phyloP scores from a whole-genome alignment of 116 monocot species.

The Iris pallida region DNA sequence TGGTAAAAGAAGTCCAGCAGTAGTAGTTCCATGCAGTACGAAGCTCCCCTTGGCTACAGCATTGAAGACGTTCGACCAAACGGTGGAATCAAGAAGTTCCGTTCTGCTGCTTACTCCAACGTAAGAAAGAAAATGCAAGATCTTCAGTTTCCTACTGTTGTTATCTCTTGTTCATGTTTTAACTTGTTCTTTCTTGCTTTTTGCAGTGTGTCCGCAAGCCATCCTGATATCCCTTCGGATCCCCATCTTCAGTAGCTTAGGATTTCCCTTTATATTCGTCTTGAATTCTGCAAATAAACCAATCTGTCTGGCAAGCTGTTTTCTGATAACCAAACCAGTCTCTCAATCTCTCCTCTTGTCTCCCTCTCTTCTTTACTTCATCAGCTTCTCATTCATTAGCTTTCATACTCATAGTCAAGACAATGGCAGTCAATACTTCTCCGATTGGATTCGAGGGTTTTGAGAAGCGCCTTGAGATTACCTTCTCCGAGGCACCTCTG shows the following conservation, averaged over 20 bases:
- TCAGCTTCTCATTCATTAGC: neutral
- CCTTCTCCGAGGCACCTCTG: slow-evolving; percentile 9
- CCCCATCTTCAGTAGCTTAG: neutral
- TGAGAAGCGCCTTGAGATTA: slow-evolving; percentile 24
- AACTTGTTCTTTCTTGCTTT: neutral
- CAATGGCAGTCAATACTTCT: slow-evolving; percentile 19
- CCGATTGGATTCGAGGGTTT: slow-evolving; percentile 20
- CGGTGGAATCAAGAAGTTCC: slow-evolving; percentile 30
- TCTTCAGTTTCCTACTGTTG: neutral
- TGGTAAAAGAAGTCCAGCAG: slow-evolving; percentile 9
- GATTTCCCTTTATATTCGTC: neutral
- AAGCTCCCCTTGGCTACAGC: slow-evolving; percentile 24
- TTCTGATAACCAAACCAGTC: slow-evolving; percentile 8
- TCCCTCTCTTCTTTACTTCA: neutral
- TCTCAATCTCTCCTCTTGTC: neutral
- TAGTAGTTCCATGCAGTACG: slow-evolving; percentile 17
- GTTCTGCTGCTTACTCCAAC: slow-evolving; percentile 38
- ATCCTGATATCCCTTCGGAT: slow-evolving; percentile 10
- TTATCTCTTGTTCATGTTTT: neutral
- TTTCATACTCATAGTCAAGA: neutral
- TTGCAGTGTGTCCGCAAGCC: slow-evolving; percentile 18
- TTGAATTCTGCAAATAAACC: slow-evolving; percentile 5
- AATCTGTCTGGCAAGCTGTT: slow-evolving; percentile 10
- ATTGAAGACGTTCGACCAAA: slow-evolving; percentile 21
- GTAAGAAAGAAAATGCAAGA: neutral